These are phyloP conservation scores for Pestalotiopsis sp. DNA, from an alignment of 2,329 filamentous ascomycete species.

Conservation along the genomic window DNA sequence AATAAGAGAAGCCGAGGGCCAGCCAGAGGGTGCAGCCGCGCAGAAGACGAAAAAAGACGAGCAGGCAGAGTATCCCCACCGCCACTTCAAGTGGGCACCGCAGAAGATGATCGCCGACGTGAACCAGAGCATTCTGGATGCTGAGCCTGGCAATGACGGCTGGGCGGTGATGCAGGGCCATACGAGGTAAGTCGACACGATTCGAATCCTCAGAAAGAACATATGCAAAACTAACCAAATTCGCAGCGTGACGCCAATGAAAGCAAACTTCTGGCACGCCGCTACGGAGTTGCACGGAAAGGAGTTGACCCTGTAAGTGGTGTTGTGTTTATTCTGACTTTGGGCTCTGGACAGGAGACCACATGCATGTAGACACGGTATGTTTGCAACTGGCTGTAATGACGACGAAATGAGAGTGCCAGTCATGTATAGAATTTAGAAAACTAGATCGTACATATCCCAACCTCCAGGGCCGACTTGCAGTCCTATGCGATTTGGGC, in stretches of 20 bases:
- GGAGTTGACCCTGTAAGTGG: conserved; percentile 84
- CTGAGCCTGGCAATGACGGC: conserved; percentile 82
- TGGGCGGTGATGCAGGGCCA: conserved; percentile 88
- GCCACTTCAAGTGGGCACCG: conserved; percentile 94
- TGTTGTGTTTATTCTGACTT: conserved; percentile 14
- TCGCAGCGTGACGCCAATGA: conserved; percentile 80
- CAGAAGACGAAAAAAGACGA: conserved; percentile 37
- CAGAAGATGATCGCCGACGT: conserved; percentile 74
- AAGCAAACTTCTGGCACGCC: conserved; percentile 89
- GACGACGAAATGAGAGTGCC: conserved; percentile 12
- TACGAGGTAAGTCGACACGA: conserved; percentile 66
- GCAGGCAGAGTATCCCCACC: conserved; percentile 64
- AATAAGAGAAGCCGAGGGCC: conserved; percentile 65
- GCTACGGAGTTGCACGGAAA: conserved; percentile 62
- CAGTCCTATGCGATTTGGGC: background rate
- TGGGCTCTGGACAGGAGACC: background rate
- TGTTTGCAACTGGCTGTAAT: conserved; percentile 2
- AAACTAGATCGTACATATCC: conserved; percentile 19
- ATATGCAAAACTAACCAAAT: conserved; percentile 15
- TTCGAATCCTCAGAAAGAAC: background rate
- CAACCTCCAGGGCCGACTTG: background rate
- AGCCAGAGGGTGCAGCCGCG: conserved; percentile 24
- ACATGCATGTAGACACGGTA: conserved; percentile 6
- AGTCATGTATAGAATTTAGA: conserved; percentile 27
- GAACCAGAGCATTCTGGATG: conserved; percentile 81